These are phyloP conservation scores for Sporothrix curviconia DNA, from an alignment of 2,329 filamentous ascomycete genomes.

Conservation along the genomic window DNA sequence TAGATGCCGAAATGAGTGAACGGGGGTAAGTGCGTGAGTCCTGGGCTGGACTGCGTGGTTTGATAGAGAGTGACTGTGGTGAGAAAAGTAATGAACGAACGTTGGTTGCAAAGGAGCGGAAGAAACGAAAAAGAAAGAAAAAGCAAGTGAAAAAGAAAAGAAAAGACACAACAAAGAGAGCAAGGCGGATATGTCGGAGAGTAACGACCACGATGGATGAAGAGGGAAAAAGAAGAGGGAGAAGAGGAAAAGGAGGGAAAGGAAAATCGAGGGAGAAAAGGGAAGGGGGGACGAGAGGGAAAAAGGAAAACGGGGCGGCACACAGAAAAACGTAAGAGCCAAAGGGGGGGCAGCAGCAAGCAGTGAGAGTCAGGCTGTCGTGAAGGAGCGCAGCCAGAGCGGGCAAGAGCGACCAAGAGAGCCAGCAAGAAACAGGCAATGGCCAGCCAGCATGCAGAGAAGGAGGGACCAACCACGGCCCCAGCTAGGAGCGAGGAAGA, in stretches of 20 bases:
- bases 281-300: slow-evolving; percentile 10
- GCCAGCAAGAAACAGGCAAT: neutral
- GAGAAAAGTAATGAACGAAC: slow-evolving; percentile 44
- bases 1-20: slow-evolving; percentile 47
- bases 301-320: slow-evolving; percentile 6
- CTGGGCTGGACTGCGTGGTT: slow-evolving; percentile 24
- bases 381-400: too few species aligned
- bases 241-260: slow-evolving; percentile 30
- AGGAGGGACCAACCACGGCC: neutral
- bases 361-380: too few species aligned
- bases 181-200: slow-evolving; percentile 26
- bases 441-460: neutral
- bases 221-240: slow-evolving; percentile 6
- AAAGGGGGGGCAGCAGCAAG: slow-evolving; percentile 6
- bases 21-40: slow-evolving; percentile 30
- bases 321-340: slow-evolving; percentile 13
- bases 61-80: slow-evolving; percentile 44
- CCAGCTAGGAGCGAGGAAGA: neutral
- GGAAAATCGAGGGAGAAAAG: slow-evolving; percentile 16
- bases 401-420: neutral
- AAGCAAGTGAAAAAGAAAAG: slow-evolving; percentile 26
- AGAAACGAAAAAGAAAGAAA: slow-evolving; percentile 28
- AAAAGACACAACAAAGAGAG: slow-evolving; percentile 34
- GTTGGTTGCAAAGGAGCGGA: slow-evolving; percentile 41
- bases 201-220: slow-evolving; percentile 27